phyloP scores from a whole-genome alignment of 2,329 filamentous ascomycete species.

The Beauveria bassiana region DNA sequence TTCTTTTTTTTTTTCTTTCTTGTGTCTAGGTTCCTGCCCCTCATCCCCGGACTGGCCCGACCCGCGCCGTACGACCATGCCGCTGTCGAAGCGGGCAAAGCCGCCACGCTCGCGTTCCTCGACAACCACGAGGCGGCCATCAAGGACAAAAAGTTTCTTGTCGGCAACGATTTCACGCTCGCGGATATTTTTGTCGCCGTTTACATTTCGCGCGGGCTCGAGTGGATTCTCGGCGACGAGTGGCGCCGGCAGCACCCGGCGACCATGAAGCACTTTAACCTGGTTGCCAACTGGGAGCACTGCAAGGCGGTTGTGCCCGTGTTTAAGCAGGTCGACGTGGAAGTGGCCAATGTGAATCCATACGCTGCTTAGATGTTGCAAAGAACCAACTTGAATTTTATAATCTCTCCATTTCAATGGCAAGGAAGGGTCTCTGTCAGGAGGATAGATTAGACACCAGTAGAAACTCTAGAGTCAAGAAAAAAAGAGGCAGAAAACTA shows the following conservation, averaged over 20 bases:
- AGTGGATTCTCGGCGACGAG: neutral
- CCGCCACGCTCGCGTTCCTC: neutral
- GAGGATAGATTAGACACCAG: too few species aligned
- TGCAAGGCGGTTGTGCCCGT: neutral
- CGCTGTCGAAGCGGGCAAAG: neutral
- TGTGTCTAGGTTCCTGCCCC: neutral
- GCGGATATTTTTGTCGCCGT: conserved; percentile 3
- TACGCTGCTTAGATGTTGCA: neutral
- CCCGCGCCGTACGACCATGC: conserved; percentile 7
- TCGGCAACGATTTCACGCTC: neutral
- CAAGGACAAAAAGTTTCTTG: neutral
- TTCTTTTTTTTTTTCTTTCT: neutral
- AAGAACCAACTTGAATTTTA: too few species aligned
- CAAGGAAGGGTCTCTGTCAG: too few species aligned
- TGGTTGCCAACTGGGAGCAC: conserved; percentile 1
- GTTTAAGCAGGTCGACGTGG: neutral
- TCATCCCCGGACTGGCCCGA: neutral
- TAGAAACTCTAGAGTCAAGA: neutral
- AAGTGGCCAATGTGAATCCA: neutral
- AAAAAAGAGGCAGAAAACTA: neutral
- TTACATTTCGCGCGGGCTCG: conserved; percentile 1
- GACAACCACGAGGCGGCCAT: neutral
- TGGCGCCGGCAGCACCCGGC: neutral
- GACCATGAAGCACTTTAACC: neutral
- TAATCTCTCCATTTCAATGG: too few species aligned